phyloP scores from a whole-genome alignment of 2,329 filamentous ascomycete genomes.

The Aspergillus pseudotamarii region DNA sequence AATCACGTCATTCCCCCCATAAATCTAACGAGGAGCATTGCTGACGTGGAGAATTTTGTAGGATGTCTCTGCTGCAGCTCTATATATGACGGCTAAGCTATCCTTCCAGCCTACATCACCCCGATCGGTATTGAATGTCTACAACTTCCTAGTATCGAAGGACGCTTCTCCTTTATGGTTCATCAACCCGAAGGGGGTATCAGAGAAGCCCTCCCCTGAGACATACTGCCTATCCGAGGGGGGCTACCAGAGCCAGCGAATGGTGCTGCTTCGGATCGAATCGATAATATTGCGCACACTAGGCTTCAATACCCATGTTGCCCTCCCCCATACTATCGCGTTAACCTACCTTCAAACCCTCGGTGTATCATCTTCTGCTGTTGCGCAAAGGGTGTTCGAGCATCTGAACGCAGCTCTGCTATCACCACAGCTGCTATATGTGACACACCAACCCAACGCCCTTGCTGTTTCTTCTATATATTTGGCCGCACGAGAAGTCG shows the following conservation, averaged over 20 bases:
- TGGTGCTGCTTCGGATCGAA: conserved; percentile 72
- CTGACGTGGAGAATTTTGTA: conserved; percentile 37
- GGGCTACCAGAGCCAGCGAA: conserved; percentile 67
- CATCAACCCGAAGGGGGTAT: conserved; percentile 33
- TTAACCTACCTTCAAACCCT: conserved; percentile 92
- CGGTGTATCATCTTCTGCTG: conserved; percentile 62
- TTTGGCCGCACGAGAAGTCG: conserved; percentile 76
- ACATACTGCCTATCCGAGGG: conserved; percentile 73
- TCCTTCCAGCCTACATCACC: conserved; percentile 75
- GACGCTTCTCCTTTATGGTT: conserved; percentile 56
- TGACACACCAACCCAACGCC: conserved; percentile 86
- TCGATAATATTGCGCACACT: conserved; percentile 74
- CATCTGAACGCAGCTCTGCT: conserved; percentile 86
- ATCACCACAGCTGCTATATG: conserved; percentile 84
- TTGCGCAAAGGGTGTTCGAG: conserved; percentile 69
- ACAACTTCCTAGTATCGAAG: conserved; percentile 74
- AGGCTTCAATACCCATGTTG: conserved; percentile 81
- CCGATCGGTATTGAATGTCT: conserved; percentile 81
- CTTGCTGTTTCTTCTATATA: conserved; percentile 90
- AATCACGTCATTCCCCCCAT: background rate
- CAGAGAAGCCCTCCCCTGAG: conserved; percentile 47
- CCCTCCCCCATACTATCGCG: conserved; percentile 81
- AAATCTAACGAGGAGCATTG: background rate
- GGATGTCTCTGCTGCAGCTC: conserved; percentile 77
- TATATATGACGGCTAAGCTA: conserved; percentile 83